Percentiles rank a stretch among this genome's conserved stretches.
These are phyloP conservation scores for Exophiala alcalophila DNA, from an alignment of 2,329 filamentous ascomycete genomes.

Conservation along the genomic window DNA sequence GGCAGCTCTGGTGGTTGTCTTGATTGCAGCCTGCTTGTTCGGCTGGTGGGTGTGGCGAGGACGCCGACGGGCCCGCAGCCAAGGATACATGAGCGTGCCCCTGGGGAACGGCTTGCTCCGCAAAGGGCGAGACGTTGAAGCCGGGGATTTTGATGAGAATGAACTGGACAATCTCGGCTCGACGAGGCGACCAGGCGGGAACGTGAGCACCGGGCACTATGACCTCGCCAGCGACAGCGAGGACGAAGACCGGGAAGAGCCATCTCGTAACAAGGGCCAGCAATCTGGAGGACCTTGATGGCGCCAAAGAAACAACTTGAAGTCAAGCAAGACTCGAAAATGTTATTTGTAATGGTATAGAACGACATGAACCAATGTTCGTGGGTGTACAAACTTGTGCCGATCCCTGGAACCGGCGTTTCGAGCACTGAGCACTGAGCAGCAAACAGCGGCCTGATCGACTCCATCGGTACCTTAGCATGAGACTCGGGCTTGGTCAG, in stretches of 20 bases:
- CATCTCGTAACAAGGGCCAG: neutral
- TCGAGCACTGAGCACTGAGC: too few relatives aligned
- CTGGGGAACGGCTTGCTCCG: conserved; percentile 35
- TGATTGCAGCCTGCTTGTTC: conserved; percentile 69
- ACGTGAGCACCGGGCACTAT: conserved; percentile 41
- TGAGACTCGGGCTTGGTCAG: too few relatives aligned
- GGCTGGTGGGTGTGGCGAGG: conserved; percentile 66
- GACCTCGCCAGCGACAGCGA: conserved; percentile 49
- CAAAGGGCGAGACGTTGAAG: conserved; percentile 53
- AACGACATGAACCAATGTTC: too few relatives aligned
- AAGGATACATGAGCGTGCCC: conserved; percentile 41
- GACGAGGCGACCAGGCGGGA: conserved; percentile 27
- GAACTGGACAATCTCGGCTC: conserved; percentile 56
- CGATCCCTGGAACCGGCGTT: too few relatives aligned
- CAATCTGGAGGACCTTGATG: conserved; percentile 1
- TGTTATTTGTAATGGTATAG: conserved; percentile 10
- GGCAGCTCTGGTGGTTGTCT: conserved; percentile 76
- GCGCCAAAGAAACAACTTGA: conserved; percentile 1
- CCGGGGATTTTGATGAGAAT: conserved; percentile 60
- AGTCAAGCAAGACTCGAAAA: too few relatives aligned
- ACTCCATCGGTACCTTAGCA: too few relatives aligned
- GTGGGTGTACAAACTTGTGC: too few relatives aligned
- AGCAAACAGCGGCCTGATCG: too few relatives aligned
- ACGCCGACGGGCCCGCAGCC: conserved; percentile 47
- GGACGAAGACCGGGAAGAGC: conserved; percentile 33